Base-by-base conservation (phyloP, 1,284 basidiomycete genomes). In the Dichomitus squalens region DNA sequence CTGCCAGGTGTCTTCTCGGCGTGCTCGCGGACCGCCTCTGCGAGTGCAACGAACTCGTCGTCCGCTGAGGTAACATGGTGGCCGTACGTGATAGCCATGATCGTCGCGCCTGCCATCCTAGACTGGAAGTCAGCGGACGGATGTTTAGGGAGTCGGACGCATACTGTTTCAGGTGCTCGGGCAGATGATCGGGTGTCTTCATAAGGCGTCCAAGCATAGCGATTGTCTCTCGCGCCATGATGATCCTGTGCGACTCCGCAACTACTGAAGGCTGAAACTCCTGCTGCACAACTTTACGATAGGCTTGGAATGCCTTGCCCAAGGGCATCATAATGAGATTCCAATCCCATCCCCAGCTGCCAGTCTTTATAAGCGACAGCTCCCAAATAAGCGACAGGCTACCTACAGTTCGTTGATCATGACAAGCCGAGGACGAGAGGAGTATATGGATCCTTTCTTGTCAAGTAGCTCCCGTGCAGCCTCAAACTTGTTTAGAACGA, bases 401-500 rank as follows among this genome's bases (percentile, higher is more conserved):
- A 63, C 64, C 27, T 41, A 67, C 67, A 71, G 23, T n/a, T 68
- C 65, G 21, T 55, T 60, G 18, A 43, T 33, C 43, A 62, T 48
- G 8, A 60, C 52, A 3, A 53, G 38, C 4, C 57, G 58, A 0
- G 58, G 58, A 4, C 58, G 25, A 7, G 38, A 39, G 0, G 61
- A 63, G 21, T 60, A 63, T 1, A 60, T 39, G 1, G 55, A 41
- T 4, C 58, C 53, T 27, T 44, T 53, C 27, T 50, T 55, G 33
- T 63, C 59, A 3, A 63, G 59, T 2, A 63, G 50, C 6, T 60
- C 61, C 7, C 44, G 52, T 1, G 53, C 55, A 9, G 59, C 58
- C 3, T 57, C 52, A 21, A 50, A 53, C 0, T 53, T 70, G 61
- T 73, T 73, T 20, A 78, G 38, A 36, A 78, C 58, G n/a, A 60